Conservation (phyloP, 305 asterid genomes). For the Rubia peregrina region DNA sequence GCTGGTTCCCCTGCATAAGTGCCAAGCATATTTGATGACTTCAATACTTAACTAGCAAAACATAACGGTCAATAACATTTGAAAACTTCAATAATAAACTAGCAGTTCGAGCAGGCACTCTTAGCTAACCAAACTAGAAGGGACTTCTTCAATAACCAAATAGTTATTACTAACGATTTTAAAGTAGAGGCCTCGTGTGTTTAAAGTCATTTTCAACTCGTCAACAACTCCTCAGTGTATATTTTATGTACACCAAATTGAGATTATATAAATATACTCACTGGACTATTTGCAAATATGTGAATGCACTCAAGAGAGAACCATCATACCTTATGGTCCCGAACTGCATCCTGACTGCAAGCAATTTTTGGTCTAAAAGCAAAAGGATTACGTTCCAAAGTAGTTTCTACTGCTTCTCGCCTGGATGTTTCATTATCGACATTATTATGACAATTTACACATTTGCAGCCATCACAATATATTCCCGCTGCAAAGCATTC, state of each 20-base stretch:
- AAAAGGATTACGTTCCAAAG: constrained; percentile 85
- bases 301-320: constrained; percentile 12
- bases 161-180: no score
- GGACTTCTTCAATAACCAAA: background rate
- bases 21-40: background rate
- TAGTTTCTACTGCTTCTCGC: constrained; percentile 89
- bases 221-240: background rate
- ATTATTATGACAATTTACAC: constrained; percentile 84
- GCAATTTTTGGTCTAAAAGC: constrained; percentile 98
- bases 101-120: background rate
- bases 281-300: background rate
- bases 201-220: background rate
- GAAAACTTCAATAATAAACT: background rate
- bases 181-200: background rate
- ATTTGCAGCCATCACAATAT: constrained; percentile 92
- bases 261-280: background rate
- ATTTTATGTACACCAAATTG: background rate
- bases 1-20: background rate
- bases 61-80: background rate
- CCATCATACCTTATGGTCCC: constrained; percentile 38
- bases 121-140: background rate
- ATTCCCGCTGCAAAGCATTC: constrained; percentile 95
- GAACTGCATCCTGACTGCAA: constrained; percentile 77
- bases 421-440: constrained; percentile 78
- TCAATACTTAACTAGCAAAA: background rate